A percentile compares a stretch with the other conserved stretches of the same genome.
phyloP scores from a whole-genome alignment of 108 stramenopile species.

The Fragilaria crotonensis region DNA sequence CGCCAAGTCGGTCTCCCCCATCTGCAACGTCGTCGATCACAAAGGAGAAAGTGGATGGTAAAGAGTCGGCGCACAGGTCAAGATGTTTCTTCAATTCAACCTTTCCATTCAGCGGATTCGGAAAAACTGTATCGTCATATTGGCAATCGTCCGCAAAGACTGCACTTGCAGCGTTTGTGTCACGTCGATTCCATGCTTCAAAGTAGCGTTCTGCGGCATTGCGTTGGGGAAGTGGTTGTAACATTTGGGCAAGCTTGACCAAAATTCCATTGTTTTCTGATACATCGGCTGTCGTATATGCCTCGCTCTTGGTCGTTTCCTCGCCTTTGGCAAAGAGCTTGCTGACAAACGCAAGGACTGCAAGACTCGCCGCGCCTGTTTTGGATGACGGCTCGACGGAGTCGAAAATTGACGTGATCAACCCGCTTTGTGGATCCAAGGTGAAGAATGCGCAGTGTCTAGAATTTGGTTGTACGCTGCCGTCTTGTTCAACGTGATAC shows the following conservation, averaged over 20 bases:
- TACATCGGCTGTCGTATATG: not conserved
- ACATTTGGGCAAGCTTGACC: conserved; percentile 23
- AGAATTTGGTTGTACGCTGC: conserved; percentile 1
- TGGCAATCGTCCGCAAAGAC: conserved; percentile 50
- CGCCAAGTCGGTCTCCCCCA: conserved; percentile 5
- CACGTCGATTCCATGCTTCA: conserved; percentile 67
- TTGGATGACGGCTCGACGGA: conserved; percentile 9
- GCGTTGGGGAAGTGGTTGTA: conserved; percentile 23
- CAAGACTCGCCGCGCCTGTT: not conserved
- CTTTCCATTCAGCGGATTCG: conserved; percentile 41
- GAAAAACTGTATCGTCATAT: conserved; percentile 56
- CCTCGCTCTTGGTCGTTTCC: not conserved
- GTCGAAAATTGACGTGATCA: conserved; percentile 15
- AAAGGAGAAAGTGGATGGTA: conserved; percentile 58
- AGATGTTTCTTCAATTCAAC: conserved; percentile 44
- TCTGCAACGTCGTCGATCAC: conserved; percentile 51
- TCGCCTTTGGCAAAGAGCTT: not conserved
- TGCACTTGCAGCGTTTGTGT: conserved; percentile 49
- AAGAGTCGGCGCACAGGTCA: conserved; percentile 30
- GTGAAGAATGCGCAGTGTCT: conserved; percentile 12
- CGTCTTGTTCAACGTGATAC: conserved; percentile 23
- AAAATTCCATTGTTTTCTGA: conserved; percentile 3
- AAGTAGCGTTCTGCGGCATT: conserved; percentile 2
- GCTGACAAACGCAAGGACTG: not conserved
- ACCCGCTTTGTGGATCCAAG: conserved; percentile 6